These are phyloP conservation scores for Silene coronaria DNA, from an alignment of 179 eudicot species.

Conservation along the genomic window DNA sequence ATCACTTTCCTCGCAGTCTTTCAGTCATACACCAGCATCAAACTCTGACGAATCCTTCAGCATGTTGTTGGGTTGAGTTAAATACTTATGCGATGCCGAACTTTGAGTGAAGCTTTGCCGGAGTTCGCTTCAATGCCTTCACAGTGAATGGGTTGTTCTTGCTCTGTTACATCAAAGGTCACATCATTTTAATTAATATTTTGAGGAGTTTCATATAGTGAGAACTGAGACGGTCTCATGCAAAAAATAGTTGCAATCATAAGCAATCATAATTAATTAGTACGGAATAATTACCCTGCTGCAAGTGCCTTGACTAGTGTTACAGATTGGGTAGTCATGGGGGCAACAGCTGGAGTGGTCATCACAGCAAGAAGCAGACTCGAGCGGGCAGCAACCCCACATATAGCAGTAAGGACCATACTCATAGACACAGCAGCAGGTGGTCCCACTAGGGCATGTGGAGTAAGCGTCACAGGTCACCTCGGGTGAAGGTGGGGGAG, in stretches of 20 bases:
- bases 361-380: constrained; percentile 69
- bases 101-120: constrained; percentile 34
- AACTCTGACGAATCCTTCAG: not conserved
- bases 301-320: constrained; percentile 49
- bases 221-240: not conserved
- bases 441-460: constrained; percentile 49
- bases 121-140: constrained; percentile 45
- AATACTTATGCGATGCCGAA: constrained; percentile 27
- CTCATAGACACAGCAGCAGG: constrained; percentile 69
- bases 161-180: constrained; percentile 42
- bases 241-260: not conserved
- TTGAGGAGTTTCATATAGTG: not conserved
- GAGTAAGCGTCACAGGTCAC: constrained; percentile 51
- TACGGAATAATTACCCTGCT: constrained; percentile 33
- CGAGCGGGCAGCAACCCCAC: constrained; percentile 81
- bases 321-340: constrained; percentile 66
- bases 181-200: not conserved
- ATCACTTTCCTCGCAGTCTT: constrained; percentile 1
- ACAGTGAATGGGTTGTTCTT: constrained; percentile 64
- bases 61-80: not conserved
- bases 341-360: constrained; percentile 85
- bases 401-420: constrained; percentile 57
- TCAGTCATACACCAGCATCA: constrained; percentile 4
- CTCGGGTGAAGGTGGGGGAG: constrained; percentile 49
- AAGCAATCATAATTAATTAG: not conserved